phyloP scores from a whole-genome alignment of 129 eudicot genomes.

The Arctium lappa region DNA sequence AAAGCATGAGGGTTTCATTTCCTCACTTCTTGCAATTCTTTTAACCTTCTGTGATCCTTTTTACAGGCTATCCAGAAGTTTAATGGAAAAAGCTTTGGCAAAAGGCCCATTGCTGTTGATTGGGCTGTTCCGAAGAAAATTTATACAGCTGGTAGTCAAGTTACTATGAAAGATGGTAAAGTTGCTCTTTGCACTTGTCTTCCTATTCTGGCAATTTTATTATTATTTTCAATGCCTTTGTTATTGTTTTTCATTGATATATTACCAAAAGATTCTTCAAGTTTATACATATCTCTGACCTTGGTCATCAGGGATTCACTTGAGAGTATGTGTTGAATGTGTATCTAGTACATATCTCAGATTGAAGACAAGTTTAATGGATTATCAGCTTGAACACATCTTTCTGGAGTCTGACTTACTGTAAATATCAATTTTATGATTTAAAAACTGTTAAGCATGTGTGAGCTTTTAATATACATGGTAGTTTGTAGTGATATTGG shows the following conservation, averaged over 20 bases:
- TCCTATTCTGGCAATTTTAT: neutral
- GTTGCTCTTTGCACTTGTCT: conserved; percentile 17
- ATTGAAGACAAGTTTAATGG: no score
- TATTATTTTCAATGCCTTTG: neutral
- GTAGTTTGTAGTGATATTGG: neutral
- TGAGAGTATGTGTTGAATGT: neutral
- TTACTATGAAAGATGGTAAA: conserved; percentile 52
- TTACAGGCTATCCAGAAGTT: conserved; percentile 82
- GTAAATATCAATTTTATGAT: neutral
- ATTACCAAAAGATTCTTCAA: neutral
- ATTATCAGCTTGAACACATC: neutral
- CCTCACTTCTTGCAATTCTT: neutral
- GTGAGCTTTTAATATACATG: neutral
- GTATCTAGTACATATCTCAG: neutral
- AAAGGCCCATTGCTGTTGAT: conserved; percentile 90
- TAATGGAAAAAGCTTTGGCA: conserved; percentile 70
- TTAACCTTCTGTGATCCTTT: neutral
- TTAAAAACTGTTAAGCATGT: neutral
- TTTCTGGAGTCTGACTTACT: neutral
- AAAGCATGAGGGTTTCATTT: neutral
- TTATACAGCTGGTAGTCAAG: conserved; percentile 56
- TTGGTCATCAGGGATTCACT: neutral
- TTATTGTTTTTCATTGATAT: neutral
- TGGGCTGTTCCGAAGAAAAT: conserved; percentile 92
- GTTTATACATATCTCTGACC: neutral